These are phyloP conservation scores for Millerozyma miso DNA, from an alignment of 805 yeast species.

Conservation along the genomic window DNA sequence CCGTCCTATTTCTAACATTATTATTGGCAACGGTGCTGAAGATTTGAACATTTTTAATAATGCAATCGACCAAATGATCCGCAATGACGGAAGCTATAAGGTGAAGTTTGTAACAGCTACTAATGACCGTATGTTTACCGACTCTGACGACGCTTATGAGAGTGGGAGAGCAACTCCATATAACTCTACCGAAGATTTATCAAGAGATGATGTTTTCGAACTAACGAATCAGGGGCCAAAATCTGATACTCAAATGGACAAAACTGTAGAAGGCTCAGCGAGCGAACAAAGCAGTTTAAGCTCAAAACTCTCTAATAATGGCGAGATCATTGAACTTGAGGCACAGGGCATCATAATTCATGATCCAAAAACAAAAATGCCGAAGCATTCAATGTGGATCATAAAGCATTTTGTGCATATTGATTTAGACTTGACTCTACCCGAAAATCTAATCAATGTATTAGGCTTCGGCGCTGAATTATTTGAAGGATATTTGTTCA, in stretches of 20 bases:
- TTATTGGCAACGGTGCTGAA: constrained; percentile 54
- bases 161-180: constrained; percentile 22
- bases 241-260: not conserved
- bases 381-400: constrained; percentile 90
- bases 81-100: constrained; percentile 72
- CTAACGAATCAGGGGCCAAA: not conserved
- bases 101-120: constrained; percentile 66
- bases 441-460: constrained; percentile 62
- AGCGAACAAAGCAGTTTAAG: constrained; percentile 11
- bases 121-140: constrained; percentile 15
- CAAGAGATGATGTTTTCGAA: not conserved
- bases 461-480: constrained; percentile 89
- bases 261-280: not conserved
- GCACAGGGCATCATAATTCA: constrained; percentile 90
- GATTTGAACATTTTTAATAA: constrained; percentile 66
- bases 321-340: constrained; percentile 68
- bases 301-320: constrained; percentile 47
- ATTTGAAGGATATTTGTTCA: constrained; percentile 66
- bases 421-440: constrained; percentile 63
- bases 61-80: constrained; percentile 66
- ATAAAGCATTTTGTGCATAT: constrained; percentile 71
- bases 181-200: constrained; percentile 17
- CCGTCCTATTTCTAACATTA: constrained; percentile 57
- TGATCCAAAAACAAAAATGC: constrained; percentile 50
- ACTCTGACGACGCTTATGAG: not conserved